Evolutionary conservation across 179 eudicot species (phyloP).

Genomic region (Patellifolia procumbens): DNA sequence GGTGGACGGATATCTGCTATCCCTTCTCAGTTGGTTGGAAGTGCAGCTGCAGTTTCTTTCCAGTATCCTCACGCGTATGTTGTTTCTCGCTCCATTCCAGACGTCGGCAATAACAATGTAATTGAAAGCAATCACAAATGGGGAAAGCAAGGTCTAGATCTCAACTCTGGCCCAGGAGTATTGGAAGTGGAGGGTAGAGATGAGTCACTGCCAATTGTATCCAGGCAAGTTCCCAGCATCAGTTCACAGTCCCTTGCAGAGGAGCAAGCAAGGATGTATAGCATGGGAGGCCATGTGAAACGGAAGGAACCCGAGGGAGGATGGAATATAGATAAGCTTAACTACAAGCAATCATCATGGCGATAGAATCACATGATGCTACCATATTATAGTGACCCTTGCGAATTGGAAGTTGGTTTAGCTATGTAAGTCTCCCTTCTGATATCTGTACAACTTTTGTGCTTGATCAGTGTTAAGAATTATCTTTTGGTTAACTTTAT

Average conservation of each 20-base stretch:
- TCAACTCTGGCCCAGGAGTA: constrained; percentile 49
- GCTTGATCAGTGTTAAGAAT: constrained; percentile 12
- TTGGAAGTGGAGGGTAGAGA: constrained; percentile 43
- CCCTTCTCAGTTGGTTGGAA: constrained; percentile 47
- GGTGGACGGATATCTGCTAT: constrained; percentile 38
- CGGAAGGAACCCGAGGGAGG: constrained; percentile 56
- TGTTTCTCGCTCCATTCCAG: constrained; percentile 33
- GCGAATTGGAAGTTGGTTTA: constrained; percentile 38
- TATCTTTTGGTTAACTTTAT: background rate
- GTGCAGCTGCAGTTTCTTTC: constrained; percentile 38
- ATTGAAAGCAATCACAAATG: constrained; percentile 41
- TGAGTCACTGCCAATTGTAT: constrained; percentile 28
- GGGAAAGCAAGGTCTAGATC: constrained; percentile 55
- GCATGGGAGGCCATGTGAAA: constrained; percentile 39
- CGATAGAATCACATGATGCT: constrained; percentile 42
- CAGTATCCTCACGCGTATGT: constrained; percentile 50
- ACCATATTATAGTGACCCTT: constrained; percentile 22
- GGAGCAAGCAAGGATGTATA: constrained; percentile 47
- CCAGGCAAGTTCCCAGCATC: constrained; percentile 35
- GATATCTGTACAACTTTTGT: constrained; percentile 7
- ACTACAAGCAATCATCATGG: constrained; percentile 75
- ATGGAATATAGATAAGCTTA: constrained; percentile 62
- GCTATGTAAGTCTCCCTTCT: constrained; percentile 36
- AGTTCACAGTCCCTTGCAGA: constrained; percentile 35
- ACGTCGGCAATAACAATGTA: constrained; percentile 32